phyloP scores from a whole-genome alignment of 208 protist genomes.

The Leishmania arabica region DNA sequence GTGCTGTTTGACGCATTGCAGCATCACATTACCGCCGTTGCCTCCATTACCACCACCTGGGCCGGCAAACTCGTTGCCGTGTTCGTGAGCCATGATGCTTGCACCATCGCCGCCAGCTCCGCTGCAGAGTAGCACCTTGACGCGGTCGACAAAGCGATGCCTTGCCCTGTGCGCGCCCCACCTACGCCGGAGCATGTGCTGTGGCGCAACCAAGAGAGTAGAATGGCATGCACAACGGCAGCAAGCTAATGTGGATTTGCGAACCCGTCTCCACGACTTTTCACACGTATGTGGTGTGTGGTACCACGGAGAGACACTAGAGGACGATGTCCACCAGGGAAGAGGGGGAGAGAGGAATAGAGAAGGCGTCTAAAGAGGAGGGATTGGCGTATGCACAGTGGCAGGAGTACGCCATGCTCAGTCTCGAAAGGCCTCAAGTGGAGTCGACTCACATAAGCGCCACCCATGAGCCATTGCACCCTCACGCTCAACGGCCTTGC shows the following conservation, averaged over 20 bases:
- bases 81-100: constrained; percentile 88
- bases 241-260: not conserved
- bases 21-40: constrained; percentile 84
- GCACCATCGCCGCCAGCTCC: constrained; percentile 86
- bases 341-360: not conserved
- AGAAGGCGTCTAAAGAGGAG: not conserved
- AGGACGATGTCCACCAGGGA: not conserved
- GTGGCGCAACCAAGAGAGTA: not conserved
- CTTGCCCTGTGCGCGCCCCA: constrained; percentile 7
- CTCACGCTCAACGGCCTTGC: not conserved
- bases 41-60: constrained; percentile 92
- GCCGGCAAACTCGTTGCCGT: constrained; percentile 90
- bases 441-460: not conserved
- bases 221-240: not conserved
- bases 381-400: not conserved
- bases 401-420: not conserved
- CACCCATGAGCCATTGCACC: not conserved
- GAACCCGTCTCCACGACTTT: not conserved
- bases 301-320: not conserved
- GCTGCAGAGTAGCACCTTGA: constrained; percentile 87
- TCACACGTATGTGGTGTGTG: not conserved
- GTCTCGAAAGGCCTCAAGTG: not conserved
- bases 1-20: constrained; percentile 50
- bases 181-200: constrained; percentile 22
- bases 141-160: constrained; percentile 75